Evolutionary conservation across 2,329 filamentous ascomycete species (phyloP), one percentile per base, ranked within the genome.

Genomic region (Verticillium zaregamsianum): DNA sequence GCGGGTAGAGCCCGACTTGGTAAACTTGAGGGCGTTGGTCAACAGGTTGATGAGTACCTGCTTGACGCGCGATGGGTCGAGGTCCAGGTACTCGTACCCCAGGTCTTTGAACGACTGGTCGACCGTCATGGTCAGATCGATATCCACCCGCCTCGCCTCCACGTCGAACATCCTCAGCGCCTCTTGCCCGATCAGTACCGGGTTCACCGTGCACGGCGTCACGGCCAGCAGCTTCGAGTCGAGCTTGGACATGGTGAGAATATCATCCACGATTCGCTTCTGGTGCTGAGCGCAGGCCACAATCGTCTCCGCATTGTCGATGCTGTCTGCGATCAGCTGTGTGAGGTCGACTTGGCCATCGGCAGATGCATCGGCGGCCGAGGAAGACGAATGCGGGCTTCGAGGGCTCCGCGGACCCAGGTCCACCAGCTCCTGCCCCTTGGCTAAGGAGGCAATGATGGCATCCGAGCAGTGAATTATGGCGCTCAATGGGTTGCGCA

Each of bases 21-120:
- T 94, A 70, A 93, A 94, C 68, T 94, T 94, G 72, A 94, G 88
- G 0, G 90, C 90, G 68, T 94, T 94, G 8, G 90, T 91, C 9
- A 91, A 84, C 1, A 94, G 80, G 68, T 94, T 94, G 71, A 94
- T 92, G 3, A 93, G 79, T 1, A 93, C 89, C 72, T 94, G 91
- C 59, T 90, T 83, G 58, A 94, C 86, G 28, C 91, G 83, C 17
- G 88, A 90, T 0, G 91, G 88, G 70, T 94, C 91, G 32, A 92
- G 74, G 37, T 81, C 76, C 3, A 93, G 85, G 80, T 86, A 92
- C 39, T 89, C 85, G 37, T 90, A 77, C 0, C 76, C 76, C 1
- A 88, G 76, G 1, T 81, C 75, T 4, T 76, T 77, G 69, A 88
- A 90, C 0, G 88, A 89, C 17, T 82, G 71, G 66, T 90, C 86